Evolutionary conservation across 2,329 filamentous ascomycete genomes (phyloP), one percentile per base, ranked within the genome.

Genomic region (Colletotrichum sp.): DNA sequence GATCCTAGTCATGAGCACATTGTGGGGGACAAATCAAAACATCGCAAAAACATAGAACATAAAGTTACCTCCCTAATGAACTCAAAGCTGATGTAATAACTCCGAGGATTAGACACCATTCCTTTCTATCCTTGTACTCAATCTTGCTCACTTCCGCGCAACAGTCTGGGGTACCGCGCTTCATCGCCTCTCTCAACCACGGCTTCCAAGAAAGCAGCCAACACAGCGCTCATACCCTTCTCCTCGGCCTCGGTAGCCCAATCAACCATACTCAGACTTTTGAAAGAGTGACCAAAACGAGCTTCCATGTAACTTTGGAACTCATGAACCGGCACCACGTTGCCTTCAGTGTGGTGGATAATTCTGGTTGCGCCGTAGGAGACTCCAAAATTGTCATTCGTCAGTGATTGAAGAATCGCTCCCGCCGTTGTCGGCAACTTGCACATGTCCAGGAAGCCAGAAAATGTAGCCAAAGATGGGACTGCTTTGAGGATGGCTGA

Each of bases 361-460:
- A 72, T 44, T n/a, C 69, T 36, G 30, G 13, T 36, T 4, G 15
- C 15, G 4, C 49, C 49, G 32, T 67, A 67, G 5, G 8, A 49
- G 13, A 49, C 26, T 13, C 69, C 49, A 9, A 26, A 6, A 6
- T 10, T 0, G 13, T 32, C 16, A 18, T 57, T 49, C 15, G 10
- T 59, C 18, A 67, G 36, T 6, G 69, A 66, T 6, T 9, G 16
- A 2, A 44, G 9, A 10, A 72, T 36, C 7, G 69, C 60, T 3
- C 21, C 62, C 8, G 69, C 69, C 3, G 62, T n/a, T 26, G 69
- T 49, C 6, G 69, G 69, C 12, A 72, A 21, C 8, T 59, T 10
- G 44, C 62, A 72, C 69, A 72, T 72, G 69, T 72, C 69, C 3
- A 67, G 32, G 9, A 72, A 72, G 18, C 69, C 69, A 5, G 62